Conservation (phyloP, 176 grass and related monocot genomes). For the Musa itinerans region DNA sequence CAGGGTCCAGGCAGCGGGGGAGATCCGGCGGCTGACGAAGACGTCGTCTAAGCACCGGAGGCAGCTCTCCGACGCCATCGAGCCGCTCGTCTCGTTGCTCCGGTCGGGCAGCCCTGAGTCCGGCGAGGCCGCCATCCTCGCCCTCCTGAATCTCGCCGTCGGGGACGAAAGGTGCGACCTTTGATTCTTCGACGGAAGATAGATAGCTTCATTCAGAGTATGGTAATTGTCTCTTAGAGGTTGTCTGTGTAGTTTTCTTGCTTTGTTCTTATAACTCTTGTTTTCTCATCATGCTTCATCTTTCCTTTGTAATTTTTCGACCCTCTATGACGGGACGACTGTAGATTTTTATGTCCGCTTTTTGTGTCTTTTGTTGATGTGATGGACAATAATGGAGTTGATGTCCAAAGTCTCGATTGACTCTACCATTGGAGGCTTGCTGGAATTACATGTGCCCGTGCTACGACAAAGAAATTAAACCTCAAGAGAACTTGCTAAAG, state of each 20-base stretch:
- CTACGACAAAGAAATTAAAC: too few relatives aligned
- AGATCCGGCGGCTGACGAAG: slow-evolving; percentile 70
- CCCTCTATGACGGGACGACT: too few relatives aligned
- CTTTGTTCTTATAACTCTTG: slow-evolving; percentile 19
- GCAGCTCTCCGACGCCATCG: slow-evolving; percentile 49
- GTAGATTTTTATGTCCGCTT: too few relatives aligned
- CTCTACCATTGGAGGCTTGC: too few relatives aligned
- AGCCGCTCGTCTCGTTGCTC: slow-evolving; percentile 85
- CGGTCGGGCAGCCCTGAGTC: slow-evolving; percentile 18
- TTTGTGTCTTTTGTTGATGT: too few relatives aligned
- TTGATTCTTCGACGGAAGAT: background rate
- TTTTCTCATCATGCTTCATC: slow-evolving; percentile 7
- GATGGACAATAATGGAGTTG: too few relatives aligned
- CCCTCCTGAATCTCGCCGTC: slow-evolving; percentile 91
- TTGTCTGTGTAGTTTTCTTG: slow-evolving; percentile 21
- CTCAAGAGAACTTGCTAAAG: too few relatives aligned
- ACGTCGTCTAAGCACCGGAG: slow-evolving; percentile 60
- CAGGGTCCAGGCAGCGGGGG: slow-evolving; percentile 45
- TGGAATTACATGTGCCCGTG: too few relatives aligned
- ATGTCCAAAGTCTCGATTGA: too few relatives aligned
- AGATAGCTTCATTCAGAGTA: background rate
- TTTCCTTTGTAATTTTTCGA: too few relatives aligned
- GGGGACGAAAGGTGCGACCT: slow-evolving; percentile 49
- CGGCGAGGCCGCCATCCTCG: slow-evolving; percentile 60
- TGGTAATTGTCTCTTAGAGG: too few relatives aligned